Evolutionary conservation across 352 stramenopile genomes (phyloP), one percentile per base, ranked within the genome.

Genomic region (Phytophthora sojae): DNA sequence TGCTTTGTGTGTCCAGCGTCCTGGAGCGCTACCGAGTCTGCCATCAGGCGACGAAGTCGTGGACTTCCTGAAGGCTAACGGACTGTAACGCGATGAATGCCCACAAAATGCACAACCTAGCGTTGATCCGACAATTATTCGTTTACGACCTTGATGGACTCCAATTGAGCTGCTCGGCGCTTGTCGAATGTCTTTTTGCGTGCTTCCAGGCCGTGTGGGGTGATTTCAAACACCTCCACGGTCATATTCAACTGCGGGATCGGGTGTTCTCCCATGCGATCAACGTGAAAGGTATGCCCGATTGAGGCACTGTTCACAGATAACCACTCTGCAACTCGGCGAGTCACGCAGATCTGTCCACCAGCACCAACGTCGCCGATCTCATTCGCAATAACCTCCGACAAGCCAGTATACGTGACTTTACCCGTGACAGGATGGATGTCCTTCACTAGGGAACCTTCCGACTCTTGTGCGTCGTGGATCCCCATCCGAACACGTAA

Each of bases 1-100:
- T 21, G 83, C 86, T 2, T 50, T 94, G 6, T 92, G 84, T 32
- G 82, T 94, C 6, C 80, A 89, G 47, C 64, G 75, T 19, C 29
- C 61, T n/a, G 86, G 86, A 25, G 86, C 86, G 1, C 83, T 91
- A 61, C 82, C 82, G 8, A 90, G 83, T 65, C 80, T 93, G 58
- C 82, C 85, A 25, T 76, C 79, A 0, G 67, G 55, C 0, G 61
- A 74, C 3, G 42, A 79, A 21, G 66, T 79, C 0, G 54, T 63
- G 21, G 47, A 50, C 2, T 72, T 90, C 52, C 25, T 89, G 25
- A 63, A 73, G 52, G 4, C 14, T 9, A 56, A 64, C 3, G 26
- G 49, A 5, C 29, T 64, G 23, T 64, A 50, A 12, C 26, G 7
- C 17, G n/a, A 49, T 57, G 51, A 37, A 39, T 17, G 29, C 26